A percentile compares a stretch with the other conserved stretches of the same genome.
These are phyloP conservation scores for Fermentozyma sake DNA, from an alignment of 1,139 yeast species.

Conservation along the genomic window DNA sequence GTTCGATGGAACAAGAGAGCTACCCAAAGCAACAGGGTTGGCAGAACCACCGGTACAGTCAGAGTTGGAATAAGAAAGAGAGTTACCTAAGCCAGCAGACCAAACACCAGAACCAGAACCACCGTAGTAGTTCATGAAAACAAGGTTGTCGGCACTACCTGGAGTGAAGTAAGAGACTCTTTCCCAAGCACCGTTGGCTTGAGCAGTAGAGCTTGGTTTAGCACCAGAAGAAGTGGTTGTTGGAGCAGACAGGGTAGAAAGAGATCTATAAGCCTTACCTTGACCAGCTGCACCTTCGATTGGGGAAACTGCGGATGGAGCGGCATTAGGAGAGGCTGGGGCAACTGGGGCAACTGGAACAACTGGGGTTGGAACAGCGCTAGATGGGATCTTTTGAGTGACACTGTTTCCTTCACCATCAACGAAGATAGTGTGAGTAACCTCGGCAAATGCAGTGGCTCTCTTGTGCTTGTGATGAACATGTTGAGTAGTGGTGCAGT, in stretches of 20 bases:
- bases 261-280: constrained; percentile 11
- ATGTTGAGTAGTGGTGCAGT: constrained; percentile 35
- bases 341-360: constrained; percentile 14
- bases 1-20: constrained; percentile 50
- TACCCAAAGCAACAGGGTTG: constrained; percentile 46
- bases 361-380: constrained; percentile 6
- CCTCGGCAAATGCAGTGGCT: constrained; percentile 60
- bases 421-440: constrained; percentile 70
- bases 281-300: constrained; percentile 7
- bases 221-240: constrained; percentile 7
- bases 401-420: constrained; percentile 52
- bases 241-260: constrained; percentile 8
- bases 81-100: constrained; percentile 23
- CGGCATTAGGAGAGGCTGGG: constrained; percentile 20
- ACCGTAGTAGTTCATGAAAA: constrained; percentile 24
- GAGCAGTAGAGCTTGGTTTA: constrained; percentile 1
- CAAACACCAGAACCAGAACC: constrained; percentile 25
- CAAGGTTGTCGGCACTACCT: constrained; percentile 19
- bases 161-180: constrained; percentile 24
- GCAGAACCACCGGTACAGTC: constrained; percentile 42
- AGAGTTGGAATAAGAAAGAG: constrained; percentile 22
- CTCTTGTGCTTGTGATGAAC: constrained; percentile 62
- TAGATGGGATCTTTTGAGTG: constrained; percentile 16
- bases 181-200: constrained; percentile 18
- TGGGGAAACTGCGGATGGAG: constrained; percentile 12